Conservation (phyloP, 495 filamentous ascomycete genomes). For the Corynascus novoguineensis region DNA sequence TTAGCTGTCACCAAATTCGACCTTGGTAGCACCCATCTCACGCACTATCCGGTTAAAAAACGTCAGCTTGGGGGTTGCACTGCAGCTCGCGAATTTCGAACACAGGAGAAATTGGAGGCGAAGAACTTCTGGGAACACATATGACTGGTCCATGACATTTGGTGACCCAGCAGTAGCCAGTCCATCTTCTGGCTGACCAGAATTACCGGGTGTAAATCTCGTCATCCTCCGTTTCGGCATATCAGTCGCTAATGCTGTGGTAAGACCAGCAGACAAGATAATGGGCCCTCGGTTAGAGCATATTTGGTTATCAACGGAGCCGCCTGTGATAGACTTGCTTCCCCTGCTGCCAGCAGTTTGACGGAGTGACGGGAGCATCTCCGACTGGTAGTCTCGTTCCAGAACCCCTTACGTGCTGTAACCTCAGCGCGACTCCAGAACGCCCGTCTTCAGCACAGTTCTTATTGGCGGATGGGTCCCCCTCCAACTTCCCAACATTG, state of each 20-base stretch:
- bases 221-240: background rate
- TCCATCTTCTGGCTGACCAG: background rate
- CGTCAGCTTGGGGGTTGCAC: conserved; percentile 16
- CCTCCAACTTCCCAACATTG: background rate
- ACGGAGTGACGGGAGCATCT: background rate
- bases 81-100: conserved; percentile 10
- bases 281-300: too few species aligned
- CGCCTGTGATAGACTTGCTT: background rate
- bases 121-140: conserved; percentile 1
- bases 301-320: too few species aligned
- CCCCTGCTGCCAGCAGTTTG: background rate
- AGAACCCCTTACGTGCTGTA: background rate
- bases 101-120: background rate
- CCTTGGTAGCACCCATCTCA: background rate
- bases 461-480: background rate
- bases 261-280: background rate
- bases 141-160: conserved; percentile 9
- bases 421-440: too few species aligned
- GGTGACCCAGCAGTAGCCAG: background rate
- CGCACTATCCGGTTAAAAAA: conserved; percentile 17
- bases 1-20: background rate
- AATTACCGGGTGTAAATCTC: background rate
- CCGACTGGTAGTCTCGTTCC: background rate
- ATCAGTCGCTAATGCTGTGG: too few species aligned
- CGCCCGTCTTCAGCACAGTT: background rate